Base-by-base conservation (phyloP, 345 rosid species). In the Euphorbia pulcherrima region DNA sequence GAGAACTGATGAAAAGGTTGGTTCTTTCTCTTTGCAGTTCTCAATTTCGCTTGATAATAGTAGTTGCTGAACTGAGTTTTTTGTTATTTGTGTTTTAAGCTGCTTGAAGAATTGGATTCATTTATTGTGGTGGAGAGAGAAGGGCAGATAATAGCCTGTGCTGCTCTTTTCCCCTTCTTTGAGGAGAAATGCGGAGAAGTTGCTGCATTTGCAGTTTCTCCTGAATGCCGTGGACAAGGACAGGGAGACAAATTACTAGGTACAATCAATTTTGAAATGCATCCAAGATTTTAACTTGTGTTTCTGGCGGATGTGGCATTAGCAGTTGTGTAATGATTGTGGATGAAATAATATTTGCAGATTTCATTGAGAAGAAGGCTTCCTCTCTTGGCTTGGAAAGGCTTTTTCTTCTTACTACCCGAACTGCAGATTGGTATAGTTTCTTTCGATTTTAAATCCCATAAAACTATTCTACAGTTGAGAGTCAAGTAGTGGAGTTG, bases 241-340 rank as follows among this genome's bases (percentile, higher is more conserved):
- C 97, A 88, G 37, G 98, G 98, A 63, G 98, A 92, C 77, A 92
- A 92, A 80, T 77, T 90, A 62, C 93, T 93, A 4, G 98, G 98
- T 93, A 86, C n/a, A n/a, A n/a, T n/a, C n/a, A n/a, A n/a, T n/a
- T n/a, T n/a, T n/a, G n/a, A n/a, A n/a, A n/a, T n/a, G n/a, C n/a
- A n/a, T n/a, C n/a, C n/a, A n/a, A n/a, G n/a, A n/a, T n/a, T n/a
- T n/a, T n/a, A n/a, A n/a, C n/a, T n/a, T n/a, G n/a, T n/a, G n/a
- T n/a, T n/a, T n/a, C n/a, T n/a, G n/a, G n/a, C n/a, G n/a, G n/a
- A n/a, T n/a, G 47, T 30, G 27, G 0, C 51, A 60, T 30, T 41
- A 9, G 58, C 2, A 68, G 24, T 40, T n/a, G n/a, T 33, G 12
- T 26, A 13, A 30, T 63, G 23, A 62, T 64, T 52, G 28, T 65